These are phyloP conservation scores for Xerocomellus chrysenteron DNA, from an alignment of 768 basidiomycete species.

Conservation along the genomic window DNA sequence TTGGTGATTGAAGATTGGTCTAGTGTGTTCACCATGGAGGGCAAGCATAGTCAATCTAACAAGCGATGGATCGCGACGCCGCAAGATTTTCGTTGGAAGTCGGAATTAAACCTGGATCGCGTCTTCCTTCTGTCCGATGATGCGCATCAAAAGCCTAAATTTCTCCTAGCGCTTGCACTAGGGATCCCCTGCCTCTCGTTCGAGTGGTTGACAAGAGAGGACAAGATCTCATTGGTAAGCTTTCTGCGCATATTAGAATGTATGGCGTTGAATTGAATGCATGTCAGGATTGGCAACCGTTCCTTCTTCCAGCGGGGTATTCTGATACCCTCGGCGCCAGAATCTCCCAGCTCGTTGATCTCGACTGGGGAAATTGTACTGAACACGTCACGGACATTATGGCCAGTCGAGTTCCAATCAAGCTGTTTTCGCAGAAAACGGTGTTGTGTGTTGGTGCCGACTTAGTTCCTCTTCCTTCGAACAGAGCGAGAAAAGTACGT, in stretches of 20 bases:
- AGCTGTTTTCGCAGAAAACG: conserved; percentile 51
- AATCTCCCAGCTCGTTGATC: conserved; percentile 49
- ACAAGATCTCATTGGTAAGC: conserved; percentile 35
- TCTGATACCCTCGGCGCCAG: conserved; percentile 40
- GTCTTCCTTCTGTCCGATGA: conserved; percentile 71
- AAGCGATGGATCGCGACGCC: conserved; percentile 55
- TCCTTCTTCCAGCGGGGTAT: conserved; percentile 54
- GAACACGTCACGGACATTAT: conserved; percentile 62
- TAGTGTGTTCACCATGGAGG: conserved; percentile 55
- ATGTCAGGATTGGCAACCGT: conserved; percentile 58
- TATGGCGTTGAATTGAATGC: conserved; percentile 6
- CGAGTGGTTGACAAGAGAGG: conserved; percentile 42
- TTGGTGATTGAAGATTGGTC: conserved; percentile 62
- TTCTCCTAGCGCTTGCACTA: conserved; percentile 75
- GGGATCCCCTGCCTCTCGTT: conserved; percentile 79
- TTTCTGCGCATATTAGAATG: not conserved
- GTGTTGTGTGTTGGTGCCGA: conserved; percentile 63
- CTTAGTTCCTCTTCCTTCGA: conserved; percentile 45
- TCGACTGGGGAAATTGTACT: conserved; percentile 46
- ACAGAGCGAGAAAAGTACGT: conserved; percentile 25
- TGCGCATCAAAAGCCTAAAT: conserved; percentile 72
- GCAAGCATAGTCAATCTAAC: conserved; percentile 40
- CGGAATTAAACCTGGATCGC: conserved; percentile 39
- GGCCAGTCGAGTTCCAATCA: conserved; percentile 53
- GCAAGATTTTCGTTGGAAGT: conserved; percentile 45